Evolutionary conservation across 2,329 filamentous ascomycete species (phyloP).

Genomic region (Pleoardoris graminearum): DNA sequence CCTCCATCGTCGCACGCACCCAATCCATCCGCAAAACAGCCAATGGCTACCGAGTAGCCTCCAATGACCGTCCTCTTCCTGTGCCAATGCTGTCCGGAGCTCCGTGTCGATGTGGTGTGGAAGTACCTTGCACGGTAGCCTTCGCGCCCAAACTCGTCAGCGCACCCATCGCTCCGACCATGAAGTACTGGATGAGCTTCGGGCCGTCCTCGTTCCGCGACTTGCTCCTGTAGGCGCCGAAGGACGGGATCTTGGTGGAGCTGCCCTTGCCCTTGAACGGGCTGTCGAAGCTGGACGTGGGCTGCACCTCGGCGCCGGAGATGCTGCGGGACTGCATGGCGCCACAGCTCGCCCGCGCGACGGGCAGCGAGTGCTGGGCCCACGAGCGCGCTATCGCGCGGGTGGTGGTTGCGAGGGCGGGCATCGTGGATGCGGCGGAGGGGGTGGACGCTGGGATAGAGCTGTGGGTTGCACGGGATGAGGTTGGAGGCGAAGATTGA

Average conservation of each 20-base stretch:
- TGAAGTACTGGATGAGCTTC: conserved; percentile 95
- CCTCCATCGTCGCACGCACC: conserved; percentile 29
- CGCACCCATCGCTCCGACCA: conserved; percentile 94
- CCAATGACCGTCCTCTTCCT: background rate
- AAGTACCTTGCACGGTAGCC: conserved; percentile 94
- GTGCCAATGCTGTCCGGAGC: conserved; percentile 12
- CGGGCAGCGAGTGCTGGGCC: conserved; percentile 52
- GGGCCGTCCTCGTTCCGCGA: conserved; percentile 67
- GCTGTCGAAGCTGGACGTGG: conserved; percentile 52
- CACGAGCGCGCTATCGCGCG: conserved; percentile 53
- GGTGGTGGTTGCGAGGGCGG: conserved; percentile 53
- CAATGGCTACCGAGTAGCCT: conserved; percentile 31
- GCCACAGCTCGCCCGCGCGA: conserved; percentile 51
- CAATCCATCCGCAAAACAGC: conserved; percentile 35
- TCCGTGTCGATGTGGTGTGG: conserved; percentile 13
- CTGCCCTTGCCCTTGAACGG: conserved; percentile 59
- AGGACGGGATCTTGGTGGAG: conserved; percentile 78
- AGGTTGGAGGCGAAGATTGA: conserved; percentile 18
- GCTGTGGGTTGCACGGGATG: conserved; percentile 25
- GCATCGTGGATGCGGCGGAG: conserved; percentile 49
- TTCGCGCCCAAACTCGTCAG: conserved; percentile 92
- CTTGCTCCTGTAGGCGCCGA: conserved; percentile 82
- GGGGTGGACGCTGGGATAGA: conserved; percentile 27
- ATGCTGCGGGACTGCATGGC: conserved; percentile 50
- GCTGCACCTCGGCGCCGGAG: conserved; percentile 44